phyloP scores from a whole-genome alignment of 208 protist species.

The Leishmania tropica region DNA sequence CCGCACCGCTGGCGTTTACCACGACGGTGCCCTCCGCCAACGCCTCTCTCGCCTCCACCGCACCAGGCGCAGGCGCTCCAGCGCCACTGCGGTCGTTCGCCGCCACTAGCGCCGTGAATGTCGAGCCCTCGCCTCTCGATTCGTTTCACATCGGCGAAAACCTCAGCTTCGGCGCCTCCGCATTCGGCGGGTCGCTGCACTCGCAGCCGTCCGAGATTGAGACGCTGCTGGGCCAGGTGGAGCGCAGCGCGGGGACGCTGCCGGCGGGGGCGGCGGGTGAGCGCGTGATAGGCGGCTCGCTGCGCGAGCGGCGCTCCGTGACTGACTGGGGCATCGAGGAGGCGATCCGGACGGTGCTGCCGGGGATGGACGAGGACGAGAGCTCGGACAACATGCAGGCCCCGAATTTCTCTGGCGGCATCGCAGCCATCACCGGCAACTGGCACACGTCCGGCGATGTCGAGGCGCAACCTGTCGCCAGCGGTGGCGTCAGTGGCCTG shows the following conservation, averaged over 20 bases:
- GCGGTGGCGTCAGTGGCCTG: slow-evolving; percentile 8
- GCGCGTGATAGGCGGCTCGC: slow-evolving; percentile 14
- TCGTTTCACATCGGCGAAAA: slow-evolving; percentile 20
- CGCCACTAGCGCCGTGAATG: neutral
- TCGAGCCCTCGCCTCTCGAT: slow-evolving; percentile 11
- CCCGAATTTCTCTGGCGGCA: slow-evolving; percentile 10
- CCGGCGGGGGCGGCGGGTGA: slow-evolving; percentile 9
- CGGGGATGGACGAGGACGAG: slow-evolving; percentile 39
- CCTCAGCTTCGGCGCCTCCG: slow-evolving; percentile 20
- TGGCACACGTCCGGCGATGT: slow-evolving; percentile 34
- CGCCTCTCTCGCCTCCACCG: neutral
- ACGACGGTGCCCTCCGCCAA: neutral
- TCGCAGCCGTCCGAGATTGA: slow-evolving; percentile 33
- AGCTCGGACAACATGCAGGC: slow-evolving; percentile 25
- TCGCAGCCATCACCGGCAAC: slow-evolving; percentile 25
- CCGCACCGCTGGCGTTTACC: slow-evolving; percentile 11
- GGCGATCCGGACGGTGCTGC: slow-evolving; percentile 32
- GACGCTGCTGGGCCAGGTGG: slow-evolving; percentile 31
- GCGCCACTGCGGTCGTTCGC: neutral
- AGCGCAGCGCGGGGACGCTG: slow-evolving; percentile 21
- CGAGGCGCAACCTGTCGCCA: slow-evolving; percentile 6
- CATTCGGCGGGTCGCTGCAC: slow-evolving; percentile 19
- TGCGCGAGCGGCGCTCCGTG: slow-evolving; percentile 32
- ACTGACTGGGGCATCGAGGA: slow-evolving; percentile 36
- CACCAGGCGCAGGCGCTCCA: neutral